Evolutionary conservation across 1,284 basidiomycete species (phyloP).

Genomic region (Boletus semigastroideus): DNA sequence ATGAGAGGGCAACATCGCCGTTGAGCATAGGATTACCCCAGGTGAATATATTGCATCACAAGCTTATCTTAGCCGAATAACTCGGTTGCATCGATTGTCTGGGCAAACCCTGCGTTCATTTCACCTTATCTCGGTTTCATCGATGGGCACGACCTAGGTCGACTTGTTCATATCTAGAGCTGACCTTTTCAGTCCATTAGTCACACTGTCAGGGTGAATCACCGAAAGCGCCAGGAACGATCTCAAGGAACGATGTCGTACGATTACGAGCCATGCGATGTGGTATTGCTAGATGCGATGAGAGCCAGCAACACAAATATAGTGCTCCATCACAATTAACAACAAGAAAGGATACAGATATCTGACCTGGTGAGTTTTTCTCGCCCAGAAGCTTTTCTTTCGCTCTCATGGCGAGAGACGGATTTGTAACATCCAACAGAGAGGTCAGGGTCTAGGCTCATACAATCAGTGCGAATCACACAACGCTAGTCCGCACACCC

Average conservation of each 20-base stretch:
- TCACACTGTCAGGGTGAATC: conserved; percentile 1
- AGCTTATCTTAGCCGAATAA: conserved; percentile 18
- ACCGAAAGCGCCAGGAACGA: conserved; percentile 21
- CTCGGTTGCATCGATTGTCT: conserved; percentile 5
- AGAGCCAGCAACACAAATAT: conserved; percentile 29
- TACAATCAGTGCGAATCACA: conserved; percentile 4
- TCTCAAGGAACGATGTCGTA: conserved; percentile 26
- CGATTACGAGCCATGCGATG: conserved; percentile 22
- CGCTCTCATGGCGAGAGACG: conserved; percentile 13
- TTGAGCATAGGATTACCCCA: conserved; percentile 13
- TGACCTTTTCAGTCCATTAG: conserved; percentile 3
- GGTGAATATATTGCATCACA: conserved; percentile 30
- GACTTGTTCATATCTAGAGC: not conserved
- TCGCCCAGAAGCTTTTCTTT: not conserved
- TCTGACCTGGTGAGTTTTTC: conserved; percentile 17
- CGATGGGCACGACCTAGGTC: conserved; percentile 1
- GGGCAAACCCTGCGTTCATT: conserved; percentile 4
- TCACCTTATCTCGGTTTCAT: conserved; percentile 2
- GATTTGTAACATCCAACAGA: conserved; percentile 4
- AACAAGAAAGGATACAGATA: conserved; percentile 31
- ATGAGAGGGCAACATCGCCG: conserved; percentile 20
- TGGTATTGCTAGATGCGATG: conserved; percentile 18
- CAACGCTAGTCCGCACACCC: conserved; percentile 13
- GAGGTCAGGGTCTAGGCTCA: conserved; percentile 13
- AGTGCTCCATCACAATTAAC: conserved; percentile 32